These are phyloP conservation scores for Sugiyamaella paludigena DNA, from an alignment of 1,139 yeast species.

Conservation along the genomic window DNA sequence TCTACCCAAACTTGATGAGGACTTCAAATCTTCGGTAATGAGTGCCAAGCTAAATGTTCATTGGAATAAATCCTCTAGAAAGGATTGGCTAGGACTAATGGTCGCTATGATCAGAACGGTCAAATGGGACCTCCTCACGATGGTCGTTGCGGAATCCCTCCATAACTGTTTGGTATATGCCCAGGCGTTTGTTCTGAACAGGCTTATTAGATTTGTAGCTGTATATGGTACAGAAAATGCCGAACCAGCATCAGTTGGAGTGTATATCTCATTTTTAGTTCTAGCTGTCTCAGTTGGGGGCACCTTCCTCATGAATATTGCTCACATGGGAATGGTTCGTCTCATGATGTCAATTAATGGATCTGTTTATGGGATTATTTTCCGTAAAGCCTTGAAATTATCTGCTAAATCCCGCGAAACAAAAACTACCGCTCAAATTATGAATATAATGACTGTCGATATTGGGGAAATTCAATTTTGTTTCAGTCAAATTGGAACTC, in stretches of 20 bases:
- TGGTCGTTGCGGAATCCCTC: conserved; percentile 64
- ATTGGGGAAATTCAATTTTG: conserved; percentile 65
- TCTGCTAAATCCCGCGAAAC: conserved; percentile 76
- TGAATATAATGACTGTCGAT: conserved; percentile 63
- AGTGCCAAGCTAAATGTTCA: conserved; percentile 45
- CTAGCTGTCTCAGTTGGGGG: conserved; percentile 71
- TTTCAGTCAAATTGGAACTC: conserved; percentile 49
- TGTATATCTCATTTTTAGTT: conserved; percentile 77
- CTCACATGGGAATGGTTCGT: conserved; percentile 47
- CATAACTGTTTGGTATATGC: conserved; percentile 66
- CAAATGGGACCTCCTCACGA: conserved; percentile 50
- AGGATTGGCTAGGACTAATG: conserved; percentile 38
- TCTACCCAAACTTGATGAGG: conserved; percentile 70
- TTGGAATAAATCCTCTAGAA: conserved; percentile 49
- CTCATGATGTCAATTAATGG: conserved; percentile 43
- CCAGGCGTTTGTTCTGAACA: conserved; percentile 80
- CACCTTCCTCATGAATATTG: conserved; percentile 73
- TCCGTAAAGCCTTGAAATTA: conserved; percentile 70
- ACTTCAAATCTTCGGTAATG: conserved; percentile 55
- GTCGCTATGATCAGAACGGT: conserved; percentile 60
- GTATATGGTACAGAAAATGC: conserved; percentile 49
- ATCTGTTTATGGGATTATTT: conserved; percentile 68
- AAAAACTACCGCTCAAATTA: conserved; percentile 88
- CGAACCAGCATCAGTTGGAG: conserved; percentile 65
- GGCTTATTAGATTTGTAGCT: conserved; percentile 73